Evolutionary conservation across 2,329 filamentous ascomycete genomes (phyloP).

Genomic region (Fusarium multiceps): DNA sequence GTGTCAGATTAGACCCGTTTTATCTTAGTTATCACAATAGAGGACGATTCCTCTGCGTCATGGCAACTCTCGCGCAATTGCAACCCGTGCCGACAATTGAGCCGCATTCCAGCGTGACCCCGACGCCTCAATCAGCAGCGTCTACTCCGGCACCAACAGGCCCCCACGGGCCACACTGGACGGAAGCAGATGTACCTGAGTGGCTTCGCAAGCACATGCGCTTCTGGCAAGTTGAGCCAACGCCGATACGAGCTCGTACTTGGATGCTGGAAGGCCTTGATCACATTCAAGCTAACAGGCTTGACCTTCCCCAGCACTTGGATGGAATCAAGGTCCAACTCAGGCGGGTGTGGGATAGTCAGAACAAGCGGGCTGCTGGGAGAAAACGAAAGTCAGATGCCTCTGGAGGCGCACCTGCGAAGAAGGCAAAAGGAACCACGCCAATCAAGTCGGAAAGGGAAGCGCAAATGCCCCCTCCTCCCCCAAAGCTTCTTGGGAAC

Average conservation of each 20-base stretch:
- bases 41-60: not conserved
- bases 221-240: not conserved
- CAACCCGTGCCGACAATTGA: not conserved
- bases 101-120: not conserved
- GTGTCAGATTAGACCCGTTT: no score
- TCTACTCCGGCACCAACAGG: not conserved
- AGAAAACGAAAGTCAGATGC: not conserved
- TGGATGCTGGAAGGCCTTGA: not conserved
- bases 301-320: not conserved
- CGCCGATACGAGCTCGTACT: not conserved
- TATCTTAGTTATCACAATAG: no score
- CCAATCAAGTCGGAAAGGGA: not conserved
- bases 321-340: not conserved
- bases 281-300: not conserved
- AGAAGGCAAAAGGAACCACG: not conserved
- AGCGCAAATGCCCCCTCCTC: not conserved
- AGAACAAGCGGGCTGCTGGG: not conserved
- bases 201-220: not conserved
- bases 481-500: not conserved
- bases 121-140: not conserved
- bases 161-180: no score
- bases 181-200: not conserved
- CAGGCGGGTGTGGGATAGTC: not conserved
- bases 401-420: fast-evolving
- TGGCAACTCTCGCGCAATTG: not conserved